Evolutionary conservation across 495 filamentous ascomycete genomes (phyloP).

Genomic region (Aspergillus diversus): DNA sequence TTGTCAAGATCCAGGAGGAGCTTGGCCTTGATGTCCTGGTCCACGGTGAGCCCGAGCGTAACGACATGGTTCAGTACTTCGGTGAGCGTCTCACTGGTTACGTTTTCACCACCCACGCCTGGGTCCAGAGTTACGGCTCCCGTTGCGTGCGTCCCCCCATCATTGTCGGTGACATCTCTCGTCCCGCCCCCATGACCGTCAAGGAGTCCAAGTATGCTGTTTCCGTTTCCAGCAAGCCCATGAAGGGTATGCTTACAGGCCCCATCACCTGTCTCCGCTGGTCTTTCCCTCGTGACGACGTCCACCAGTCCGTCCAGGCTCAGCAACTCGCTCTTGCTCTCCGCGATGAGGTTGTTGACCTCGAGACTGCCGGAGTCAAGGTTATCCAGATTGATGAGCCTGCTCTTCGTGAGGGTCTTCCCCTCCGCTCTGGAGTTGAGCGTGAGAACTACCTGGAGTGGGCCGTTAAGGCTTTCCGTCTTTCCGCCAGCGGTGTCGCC

Average conservation of each 20-base stretch:
- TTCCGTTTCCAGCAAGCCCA: conserved; percentile 94
- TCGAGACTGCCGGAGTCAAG: conserved; percentile 91
- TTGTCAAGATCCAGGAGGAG: conserved; percentile 95
- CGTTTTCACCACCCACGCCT: conserved; percentile 97
- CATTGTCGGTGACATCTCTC: conserved; percentile 96
- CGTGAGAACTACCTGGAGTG: conserved; percentile 93
- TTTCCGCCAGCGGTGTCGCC: conserved; percentile 85
- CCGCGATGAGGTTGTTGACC: conserved; percentile 96
- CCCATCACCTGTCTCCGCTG: conserved; percentile 98
- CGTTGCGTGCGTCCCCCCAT: conserved; percentile 98
- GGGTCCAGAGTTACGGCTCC: conserved; percentile 98
- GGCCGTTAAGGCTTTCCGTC: conserved; percentile 96
- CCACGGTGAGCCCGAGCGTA: conserved; percentile 98
- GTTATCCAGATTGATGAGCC: conserved; percentile 99
- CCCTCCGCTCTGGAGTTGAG: conserved; percentile 87
- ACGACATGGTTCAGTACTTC: conserved; percentile 99
- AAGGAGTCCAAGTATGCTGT: conserved; percentile 99
- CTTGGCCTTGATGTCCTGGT: conserved; percentile 95
- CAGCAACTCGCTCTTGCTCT: conserved; percentile 98
- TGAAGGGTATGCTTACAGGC: conserved; percentile 99
- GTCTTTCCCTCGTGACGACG: conserved; percentile 99
- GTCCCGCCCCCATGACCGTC: conserved; percentile 95
- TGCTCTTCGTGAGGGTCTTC: conserved; percentile 97
- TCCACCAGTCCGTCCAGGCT: conserved; percentile 98
- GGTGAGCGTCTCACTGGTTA: conserved; percentile 96